Evolutionary conservation across 768 basidiomycete genomes (phyloP).

Genomic region (Amanita polypyramis): DNA sequence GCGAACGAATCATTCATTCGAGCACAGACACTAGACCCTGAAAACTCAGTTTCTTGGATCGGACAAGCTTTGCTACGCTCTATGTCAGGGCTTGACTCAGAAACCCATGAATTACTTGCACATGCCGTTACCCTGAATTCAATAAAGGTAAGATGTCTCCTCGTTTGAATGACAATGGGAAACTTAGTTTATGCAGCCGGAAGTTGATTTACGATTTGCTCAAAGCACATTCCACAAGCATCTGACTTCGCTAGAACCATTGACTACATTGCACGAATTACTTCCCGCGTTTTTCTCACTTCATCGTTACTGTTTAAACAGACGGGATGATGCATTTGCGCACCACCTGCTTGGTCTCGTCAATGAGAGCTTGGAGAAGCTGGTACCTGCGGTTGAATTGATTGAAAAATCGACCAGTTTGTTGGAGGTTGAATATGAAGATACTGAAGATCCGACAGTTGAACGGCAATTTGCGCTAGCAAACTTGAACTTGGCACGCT

Average conservation of each 20-base stretch:
- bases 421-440: constrained; percentile 84
- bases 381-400: constrained; percentile 45
- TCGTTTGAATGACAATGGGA: not conserved
- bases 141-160: not conserved
- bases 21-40: constrained; percentile 88
- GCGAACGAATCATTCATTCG: constrained; percentile 80
- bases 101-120: constrained; percentile 60
- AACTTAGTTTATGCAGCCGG: constrained; percentile 38
- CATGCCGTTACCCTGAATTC: constrained; percentile 57
- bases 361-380: constrained; percentile 73
- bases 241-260: constrained; percentile 13
- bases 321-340: constrained; percentile 61
- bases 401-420: constrained; percentile 55
- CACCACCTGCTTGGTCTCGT: constrained; percentile 79
- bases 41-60: constrained; percentile 82
- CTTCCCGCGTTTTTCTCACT: constrained; percentile 76
- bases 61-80: constrained; percentile 75
- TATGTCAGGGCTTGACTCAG: constrained; percentile 41
- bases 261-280: constrained; percentile 33
- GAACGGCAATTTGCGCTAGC: constrained; percentile 78
- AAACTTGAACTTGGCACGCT: constrained; percentile 70
- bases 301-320: constrained; percentile 59
- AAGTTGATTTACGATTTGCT: constrained; percentile 73
- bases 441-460: constrained; percentile 66
- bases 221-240: constrained; percentile 38